Base-by-base conservation (phyloP, 768 basidiomycete genomes). In the Pholiota conissans region DNA sequence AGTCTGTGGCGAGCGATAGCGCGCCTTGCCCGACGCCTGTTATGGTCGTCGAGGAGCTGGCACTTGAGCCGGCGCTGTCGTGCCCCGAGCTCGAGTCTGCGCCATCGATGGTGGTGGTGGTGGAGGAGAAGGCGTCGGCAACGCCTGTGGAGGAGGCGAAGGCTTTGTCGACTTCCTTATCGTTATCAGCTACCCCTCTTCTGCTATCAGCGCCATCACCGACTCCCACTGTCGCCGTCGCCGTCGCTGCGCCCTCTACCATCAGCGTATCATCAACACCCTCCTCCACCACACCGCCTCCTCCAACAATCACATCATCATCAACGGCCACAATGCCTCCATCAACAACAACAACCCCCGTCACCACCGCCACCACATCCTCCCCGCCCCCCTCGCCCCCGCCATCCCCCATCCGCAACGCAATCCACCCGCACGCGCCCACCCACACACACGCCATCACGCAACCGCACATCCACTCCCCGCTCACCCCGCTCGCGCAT, bases 401-500 rank as follows among this genome's bases (percentile, higher is more conserved):
- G 11, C 32, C 48, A 10, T 39, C 30, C 18, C 40, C 40, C 22
- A 49, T 34, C 49, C 39, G 49, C 30, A 29, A 20, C 46, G 18
- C 30, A 45, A 9, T 26, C n/a, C 26, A 39, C 30, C 42, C 40
- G 6, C 29, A 49, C n/a, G n/a, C 39, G 39, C 34, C 50, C 50
- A 18, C 14, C 2, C 56, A 54, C 51, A 7, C 40, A 1, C 45
- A 52, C 10, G 47, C 30, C 20, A 34, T 49, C 18, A 50, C 52
- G 22, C 55, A 51, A 10, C 61, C 58, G 16, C 40, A 30, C 6
- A 52, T 59, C 1, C 58, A 59, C 39, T 62, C 58, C 2, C 61
- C 58, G 4, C 20, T 62, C 26, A 57, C 52, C 7, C 58, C 61
- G 30, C 37, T 62, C 9, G 55, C 47, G 34, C 35, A 49, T 26